Conservation (phyloP, 2,329 filamentous ascomycete genomes). For the Mariannaea elegans region DNA sequence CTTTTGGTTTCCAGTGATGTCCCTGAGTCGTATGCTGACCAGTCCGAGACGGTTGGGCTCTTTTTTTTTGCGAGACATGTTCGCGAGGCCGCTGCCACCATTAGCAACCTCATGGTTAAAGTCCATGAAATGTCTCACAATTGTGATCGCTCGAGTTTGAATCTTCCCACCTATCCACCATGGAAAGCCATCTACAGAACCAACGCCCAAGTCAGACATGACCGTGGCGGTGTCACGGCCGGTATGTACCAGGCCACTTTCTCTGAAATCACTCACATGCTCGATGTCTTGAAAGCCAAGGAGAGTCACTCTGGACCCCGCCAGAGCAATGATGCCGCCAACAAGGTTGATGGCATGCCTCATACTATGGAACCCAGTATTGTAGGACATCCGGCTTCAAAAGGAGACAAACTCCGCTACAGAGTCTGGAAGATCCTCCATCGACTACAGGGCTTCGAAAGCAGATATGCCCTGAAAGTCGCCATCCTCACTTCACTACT, state of each 20-base stretch:
- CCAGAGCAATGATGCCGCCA: constrained; percentile 32
- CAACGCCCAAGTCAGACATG: constrained; percentile 66
- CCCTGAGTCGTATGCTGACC: constrained; percentile 55
- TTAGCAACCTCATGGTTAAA: constrained; percentile 57
- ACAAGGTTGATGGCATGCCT: constrained; percentile 46
- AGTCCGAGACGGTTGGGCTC: constrained; percentile 60
- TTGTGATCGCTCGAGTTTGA: constrained; percentile 51
- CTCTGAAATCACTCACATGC: constrained; percentile 52
- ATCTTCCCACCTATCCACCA: constrained; percentile 63
- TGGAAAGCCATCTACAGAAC: constrained; percentile 61
- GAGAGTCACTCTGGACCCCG: constrained; percentile 42
- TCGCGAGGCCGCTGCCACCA: constrained; percentile 58
- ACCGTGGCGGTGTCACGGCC: constrained; percentile 65
- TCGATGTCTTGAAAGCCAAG: constrained; percentile 52
- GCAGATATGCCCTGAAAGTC: constrained; percentile 66
- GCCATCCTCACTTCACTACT: constrained; percentile 60
- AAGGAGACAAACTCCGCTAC: constrained; percentile 53
- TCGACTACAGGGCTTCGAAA: constrained; percentile 65
- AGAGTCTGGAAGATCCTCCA: constrained; percentile 60
- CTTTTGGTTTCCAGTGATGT: constrained; percentile 57
- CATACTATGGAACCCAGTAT: constrained; percentile 51
- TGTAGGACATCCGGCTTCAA: constrained; percentile 44
- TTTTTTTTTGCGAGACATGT: constrained; percentile 65
- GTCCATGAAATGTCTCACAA: constrained; percentile 57
- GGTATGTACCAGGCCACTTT: constrained; percentile 59